These are phyloP conservation scores for Botryotinia calthae DNA, from an alignment of 2,329 filamentous ascomycete species.

Conservation along the genomic window DNA sequence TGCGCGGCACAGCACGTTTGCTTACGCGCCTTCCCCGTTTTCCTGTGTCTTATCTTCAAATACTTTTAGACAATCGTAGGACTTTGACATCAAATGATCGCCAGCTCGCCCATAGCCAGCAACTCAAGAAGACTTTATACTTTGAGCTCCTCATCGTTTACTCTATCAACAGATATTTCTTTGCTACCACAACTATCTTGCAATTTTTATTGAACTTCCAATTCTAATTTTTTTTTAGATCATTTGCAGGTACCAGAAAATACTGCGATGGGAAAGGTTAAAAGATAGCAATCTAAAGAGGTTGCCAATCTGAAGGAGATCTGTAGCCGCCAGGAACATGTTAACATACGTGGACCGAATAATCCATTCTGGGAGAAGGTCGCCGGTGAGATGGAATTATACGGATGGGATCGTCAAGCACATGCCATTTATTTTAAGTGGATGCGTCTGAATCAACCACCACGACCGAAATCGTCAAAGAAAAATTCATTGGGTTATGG, in stretches of 20 bases:
- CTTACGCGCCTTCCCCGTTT: too few species aligned
- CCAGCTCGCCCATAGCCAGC: too few species aligned
- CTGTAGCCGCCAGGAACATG: not conserved
- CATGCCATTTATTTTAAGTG: not conserved
- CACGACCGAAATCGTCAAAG: too few species aligned
- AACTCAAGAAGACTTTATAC: too few species aligned
- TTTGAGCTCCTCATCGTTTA: too few species aligned
- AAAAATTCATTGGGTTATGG: not conserved
- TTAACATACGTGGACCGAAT: too few species aligned
- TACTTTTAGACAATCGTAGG: not conserved
- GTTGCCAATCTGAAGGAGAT: not conserved
- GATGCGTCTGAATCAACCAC: not conserved
- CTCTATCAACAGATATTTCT: not conserved
- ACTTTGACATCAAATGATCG: too few species aligned
- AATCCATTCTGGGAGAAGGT: not conserved
- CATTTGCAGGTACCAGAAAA: not conserved
- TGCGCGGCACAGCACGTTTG: not conserved
- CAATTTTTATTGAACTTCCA: not conserved
- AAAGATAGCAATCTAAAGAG: not conserved
- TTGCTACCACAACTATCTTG: not conserved
- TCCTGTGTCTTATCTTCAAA: not conserved
- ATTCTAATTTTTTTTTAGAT: not conserved
- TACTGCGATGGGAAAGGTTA: not conserved
- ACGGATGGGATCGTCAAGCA: conserved; percentile 7
- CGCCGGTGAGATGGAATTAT: not conserved